These are phyloP conservation scores for Coemansia asiatica DNA, from an alignment of 192 early-diverging fungal species.

Conservation along the genomic window DNA sequence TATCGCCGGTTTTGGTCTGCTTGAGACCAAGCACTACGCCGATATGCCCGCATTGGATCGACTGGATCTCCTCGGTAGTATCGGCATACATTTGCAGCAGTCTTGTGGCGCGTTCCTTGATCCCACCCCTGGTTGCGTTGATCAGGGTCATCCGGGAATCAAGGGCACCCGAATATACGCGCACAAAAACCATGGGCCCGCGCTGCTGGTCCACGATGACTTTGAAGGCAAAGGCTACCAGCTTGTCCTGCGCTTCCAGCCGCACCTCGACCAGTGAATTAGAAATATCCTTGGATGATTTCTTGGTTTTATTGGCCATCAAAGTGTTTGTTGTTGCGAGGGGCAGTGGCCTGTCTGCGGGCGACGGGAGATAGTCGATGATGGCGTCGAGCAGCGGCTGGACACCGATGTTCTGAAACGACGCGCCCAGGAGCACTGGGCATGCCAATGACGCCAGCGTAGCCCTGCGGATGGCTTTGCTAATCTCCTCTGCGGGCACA, in stretches of 20 bases:
- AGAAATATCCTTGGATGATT: too few species aligned
- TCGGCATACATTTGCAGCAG: constrained; percentile 91
- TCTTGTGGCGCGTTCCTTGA: constrained; percentile 79
- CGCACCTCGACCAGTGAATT: constrained; percentile 14
- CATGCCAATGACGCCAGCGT: constrained; percentile 69
- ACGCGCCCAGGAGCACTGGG: constrained; percentile 86
- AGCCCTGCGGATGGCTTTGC: constrained; percentile 66
- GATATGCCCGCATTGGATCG: constrained; percentile 76
- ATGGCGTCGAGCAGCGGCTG: constrained; percentile 91
- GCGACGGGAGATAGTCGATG: constrained; percentile 80
- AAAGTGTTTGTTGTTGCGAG: neutral
- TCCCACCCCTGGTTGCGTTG: constrained; percentile 61
- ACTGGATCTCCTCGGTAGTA: constrained; percentile 78
- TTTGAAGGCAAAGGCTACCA: constrained; percentile 94
- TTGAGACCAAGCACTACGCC: constrained; percentile 82
- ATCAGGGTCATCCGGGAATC: constrained; percentile 67
- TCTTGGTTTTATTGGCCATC: neutral
- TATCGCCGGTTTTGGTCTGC: constrained; percentile 84
- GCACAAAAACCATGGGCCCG: constrained; percentile 89
- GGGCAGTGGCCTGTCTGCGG: constrained; percentile 63
- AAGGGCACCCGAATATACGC: constrained; percentile 81
- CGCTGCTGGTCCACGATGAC: constrained; percentile 80
- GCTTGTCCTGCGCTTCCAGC: constrained; percentile 56
- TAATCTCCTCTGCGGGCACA: constrained; percentile 63
- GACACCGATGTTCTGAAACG: constrained; percentile 88